Percentiles rank a stretch among this genome's conserved stretches.
Conservation (phyloP, 441 rosid genomes). For the Heliophila coronopifolia region DNA sequence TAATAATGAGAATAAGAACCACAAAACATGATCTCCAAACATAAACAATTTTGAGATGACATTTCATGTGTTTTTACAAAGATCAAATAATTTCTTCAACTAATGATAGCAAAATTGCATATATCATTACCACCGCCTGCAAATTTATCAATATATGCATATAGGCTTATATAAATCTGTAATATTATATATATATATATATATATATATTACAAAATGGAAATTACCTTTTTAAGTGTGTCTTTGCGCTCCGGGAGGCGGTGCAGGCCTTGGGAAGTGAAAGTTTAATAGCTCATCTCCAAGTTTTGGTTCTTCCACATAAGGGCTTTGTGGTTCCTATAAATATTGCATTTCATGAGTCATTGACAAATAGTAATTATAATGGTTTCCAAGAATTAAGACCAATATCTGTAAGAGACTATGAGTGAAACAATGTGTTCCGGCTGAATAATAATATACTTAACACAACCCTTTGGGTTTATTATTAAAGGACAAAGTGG, state of each 20-base stretch:
- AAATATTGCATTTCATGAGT: conserved; percentile 1
- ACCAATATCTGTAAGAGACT: not conserved
- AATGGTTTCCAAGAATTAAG: too few relatives aligned
- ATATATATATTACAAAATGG: conserved; percentile 19
- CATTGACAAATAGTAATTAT: not conserved
- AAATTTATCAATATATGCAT: conserved; percentile 9
- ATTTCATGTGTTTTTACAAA: conserved; percentile 25
- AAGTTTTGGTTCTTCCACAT: conserved; percentile 69
- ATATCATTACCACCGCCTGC: conserved; percentile 11
- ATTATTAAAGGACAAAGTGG: too few relatives aligned
- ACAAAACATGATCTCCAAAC: conserved; percentile 23
- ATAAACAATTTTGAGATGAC: conserved; percentile 24
- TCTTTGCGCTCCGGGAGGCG: conserved; percentile 79
- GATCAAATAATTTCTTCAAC: conserved; percentile 15
- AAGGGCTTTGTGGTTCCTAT: conserved; percentile 55
- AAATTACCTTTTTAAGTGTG: conserved; percentile 30
- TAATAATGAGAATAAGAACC: conserved; percentile 6
- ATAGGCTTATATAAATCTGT: not conserved
- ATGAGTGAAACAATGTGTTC: not conserved
- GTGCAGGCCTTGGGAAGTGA: conserved; percentile 66
- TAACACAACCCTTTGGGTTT: not conserved
- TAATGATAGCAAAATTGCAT: conserved; percentile 18
- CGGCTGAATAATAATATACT: not conserved
- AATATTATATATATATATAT: too few relatives aligned
- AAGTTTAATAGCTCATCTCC: conserved; percentile 36